These are phyloP conservation scores for Boletellus dicymbophilus DNA, from an alignment of 1,284 basidiomycete genomes.

Conservation along the genomic window DNA sequence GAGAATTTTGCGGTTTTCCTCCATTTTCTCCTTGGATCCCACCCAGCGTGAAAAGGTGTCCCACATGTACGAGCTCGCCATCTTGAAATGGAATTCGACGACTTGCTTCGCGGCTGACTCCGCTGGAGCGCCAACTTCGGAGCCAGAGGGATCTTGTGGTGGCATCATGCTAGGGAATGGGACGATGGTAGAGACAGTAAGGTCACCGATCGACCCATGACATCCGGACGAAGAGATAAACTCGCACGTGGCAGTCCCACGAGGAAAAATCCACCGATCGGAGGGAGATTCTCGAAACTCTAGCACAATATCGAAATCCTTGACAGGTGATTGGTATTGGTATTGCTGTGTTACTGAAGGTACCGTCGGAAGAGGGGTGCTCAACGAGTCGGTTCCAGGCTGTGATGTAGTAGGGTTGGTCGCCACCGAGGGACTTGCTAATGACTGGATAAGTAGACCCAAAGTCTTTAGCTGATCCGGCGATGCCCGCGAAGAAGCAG, in stretches of 20 bases:
- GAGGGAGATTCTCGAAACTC: conserved; percentile 63
- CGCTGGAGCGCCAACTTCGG: conserved; percentile 9
- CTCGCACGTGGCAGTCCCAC: conserved; percentile 53
- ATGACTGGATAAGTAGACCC: conserved; percentile 61
- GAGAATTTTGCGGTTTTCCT: conserved; percentile 44
- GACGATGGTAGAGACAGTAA: conserved; percentile 40
- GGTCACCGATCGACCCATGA: conserved; percentile 32
- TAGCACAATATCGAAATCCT: conserved; percentile 66
- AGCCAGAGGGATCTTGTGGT: conserved; percentile 10
- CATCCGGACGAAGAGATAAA: conserved; percentile 23
- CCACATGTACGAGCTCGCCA: conserved; percentile 47
- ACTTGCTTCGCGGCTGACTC: conserved; percentile 33
- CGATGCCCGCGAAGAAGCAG: conserved; percentile 57
- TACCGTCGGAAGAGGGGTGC: conserved; percentile 13
- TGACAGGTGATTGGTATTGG: conserved; percentile 34
- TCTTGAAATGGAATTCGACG: conserved; percentile 49
- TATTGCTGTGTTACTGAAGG: conserved; percentile 17
- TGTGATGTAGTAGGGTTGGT: conserved; percentile 6
- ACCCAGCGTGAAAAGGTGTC: conserved; percentile 59
- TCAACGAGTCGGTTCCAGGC: conserved; percentile 10
- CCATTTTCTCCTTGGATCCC: conserved; percentile 49
- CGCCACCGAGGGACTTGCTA: conserved; percentile 34
- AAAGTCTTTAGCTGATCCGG: conserved; percentile 65
- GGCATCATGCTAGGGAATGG: conserved; percentile 30
- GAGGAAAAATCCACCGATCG: conserved; percentile 67